phyloP scores from a whole-genome alignment of 768 basidiomycete species.

The Suillus cothurnatus region DNA sequence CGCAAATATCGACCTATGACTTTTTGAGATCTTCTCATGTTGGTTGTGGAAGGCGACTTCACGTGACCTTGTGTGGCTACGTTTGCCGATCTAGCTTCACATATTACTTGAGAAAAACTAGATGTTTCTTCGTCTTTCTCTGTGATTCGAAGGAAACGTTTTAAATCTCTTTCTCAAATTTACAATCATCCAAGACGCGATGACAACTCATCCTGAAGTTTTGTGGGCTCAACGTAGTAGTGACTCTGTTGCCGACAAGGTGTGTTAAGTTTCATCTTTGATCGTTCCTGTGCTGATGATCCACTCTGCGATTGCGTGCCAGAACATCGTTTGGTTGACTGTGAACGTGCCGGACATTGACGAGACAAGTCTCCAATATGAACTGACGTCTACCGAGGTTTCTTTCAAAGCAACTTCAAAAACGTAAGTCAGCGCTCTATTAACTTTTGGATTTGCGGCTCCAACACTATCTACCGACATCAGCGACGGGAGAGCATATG shows the following conservation, averaged over 20 bases:
- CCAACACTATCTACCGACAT: constrained; percentile 20
- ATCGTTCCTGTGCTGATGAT: constrained; percentile 7
- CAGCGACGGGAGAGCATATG: constrained; percentile 63
- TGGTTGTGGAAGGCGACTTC: background rate
- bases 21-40: background rate
- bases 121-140: constrained; percentile 35
- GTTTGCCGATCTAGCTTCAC: constrained; percentile 1
- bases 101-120: background rate
- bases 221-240: constrained; percentile 96
- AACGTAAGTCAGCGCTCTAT: constrained; percentile 46
- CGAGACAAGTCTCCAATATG: constrained; percentile 56
- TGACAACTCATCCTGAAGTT: constrained; percentile 77
- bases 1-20: background rate
- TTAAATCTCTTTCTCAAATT: constrained; percentile 12
- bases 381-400: constrained; percentile 56
- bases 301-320: constrained; percentile 5
- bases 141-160: constrained; percentile 27
- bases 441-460: background rate
- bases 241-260: constrained; percentile 64
- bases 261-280: constrained; percentile 29
- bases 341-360: constrained; percentile 80
- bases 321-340: constrained; percentile 90
- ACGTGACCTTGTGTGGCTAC: constrained; percentile 7
- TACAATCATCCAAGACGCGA: constrained; percentile 24
- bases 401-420: constrained; percentile 68